Conservation (phyloP, 2,329 filamentous ascomycete species). For the Fusarium pseudocircinatum region DNA sequence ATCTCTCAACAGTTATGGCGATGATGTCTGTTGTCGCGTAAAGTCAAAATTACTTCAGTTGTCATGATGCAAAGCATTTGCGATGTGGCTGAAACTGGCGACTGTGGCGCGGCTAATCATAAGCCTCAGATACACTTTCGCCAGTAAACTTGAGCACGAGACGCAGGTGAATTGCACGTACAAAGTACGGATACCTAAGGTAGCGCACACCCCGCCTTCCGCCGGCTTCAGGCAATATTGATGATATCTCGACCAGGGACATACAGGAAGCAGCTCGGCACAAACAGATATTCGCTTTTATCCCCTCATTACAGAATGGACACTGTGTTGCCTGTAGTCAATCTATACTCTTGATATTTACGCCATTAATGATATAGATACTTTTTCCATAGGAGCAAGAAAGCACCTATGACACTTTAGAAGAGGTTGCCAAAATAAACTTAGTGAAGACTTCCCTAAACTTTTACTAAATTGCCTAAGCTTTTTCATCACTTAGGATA, state of each 20-base stretch:
- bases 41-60: not conserved
- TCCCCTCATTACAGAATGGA: not conserved
- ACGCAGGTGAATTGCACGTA: too few relatives aligned
- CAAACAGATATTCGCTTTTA: not conserved
- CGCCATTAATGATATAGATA: not conserved
- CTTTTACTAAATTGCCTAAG: not conserved
- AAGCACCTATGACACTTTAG: not conserved
- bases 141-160: too few relatives aligned
- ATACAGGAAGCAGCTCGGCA: not conserved
- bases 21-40: not conserved
- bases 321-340: not conserved
- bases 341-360: not conserved
- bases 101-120: not conserved
- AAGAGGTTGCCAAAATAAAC: not conserved
- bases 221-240: not conserved
- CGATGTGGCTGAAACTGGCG: slow-evolving; percentile 25
- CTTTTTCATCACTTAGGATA: not conserved
- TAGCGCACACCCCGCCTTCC: too few relatives aligned
- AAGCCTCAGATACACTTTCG: slow-evolving; percentile 7
- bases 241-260: not conserved
- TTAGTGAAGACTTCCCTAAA: not conserved
- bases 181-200: too few relatives aligned
- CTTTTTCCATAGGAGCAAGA: not conserved
- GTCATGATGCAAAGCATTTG: slow-evolving; percentile 1
- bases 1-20: not conserved